Base-by-base conservation (phyloP, 1,139 yeast species). In the Suhomyces bribrorum region DNA sequence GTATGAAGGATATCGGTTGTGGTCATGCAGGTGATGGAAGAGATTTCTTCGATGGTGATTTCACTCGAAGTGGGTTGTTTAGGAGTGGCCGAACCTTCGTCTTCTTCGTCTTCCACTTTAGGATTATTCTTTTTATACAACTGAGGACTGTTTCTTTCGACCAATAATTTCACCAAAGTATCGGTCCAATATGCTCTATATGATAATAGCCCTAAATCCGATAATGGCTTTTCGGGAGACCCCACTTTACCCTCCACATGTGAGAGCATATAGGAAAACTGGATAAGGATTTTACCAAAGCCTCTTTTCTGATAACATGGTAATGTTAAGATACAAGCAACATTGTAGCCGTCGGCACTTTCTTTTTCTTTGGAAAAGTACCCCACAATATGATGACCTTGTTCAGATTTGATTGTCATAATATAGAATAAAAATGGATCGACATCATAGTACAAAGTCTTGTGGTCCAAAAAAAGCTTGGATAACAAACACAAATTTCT, bases 141-240 rank as follows among this genome's bases (percentile, higher is more conserved):
- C 9, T 50, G 57, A 0, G 77, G 77, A 42, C 61, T 69, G 38
- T 70, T 70, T 40, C 75, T 54, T 50, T 89, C 96, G 32, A 86
- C 83, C 26, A 92, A 64, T 27, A 88, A 59, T 39, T 81, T 83
- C 11, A 89, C 83, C 42, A 92, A 72, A 0, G 94, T 82, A 53
- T 92, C 97, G 0, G 97, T 83, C 99, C 99, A 92, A 58, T 77
- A 94, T 0, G 97, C 97, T 59, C 98, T 81, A 58, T 94, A 92
- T 4, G 96, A 86, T 34, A 92, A 73, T 25, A 92, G 70, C 24
- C 99, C 99, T 56, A 92, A 73, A 73, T 92, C 97, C 0, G 97
- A 88, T 23, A 92, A 70, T 2, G 99, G 99, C 54, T 94, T 94
- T 63, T 92, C 99, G 0, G 98, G 99, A 0, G 97, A 88, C 0